These are phyloP conservation scores for Arachis hypogaea DNA, from an alignment of 306 rosid genomes.

Conservation along the genomic window DNA sequence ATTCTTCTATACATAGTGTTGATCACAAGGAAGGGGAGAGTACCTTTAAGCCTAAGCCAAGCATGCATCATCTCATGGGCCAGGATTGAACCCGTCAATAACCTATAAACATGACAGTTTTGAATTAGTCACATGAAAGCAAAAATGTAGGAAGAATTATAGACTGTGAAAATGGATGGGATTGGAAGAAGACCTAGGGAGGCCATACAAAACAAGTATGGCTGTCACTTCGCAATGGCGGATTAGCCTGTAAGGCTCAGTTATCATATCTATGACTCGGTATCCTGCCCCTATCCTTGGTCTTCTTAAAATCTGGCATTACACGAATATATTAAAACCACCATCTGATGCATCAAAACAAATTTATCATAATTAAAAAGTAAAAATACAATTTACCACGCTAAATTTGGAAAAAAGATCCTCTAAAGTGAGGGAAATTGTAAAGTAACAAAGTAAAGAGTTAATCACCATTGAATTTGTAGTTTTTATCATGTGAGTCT, in stretches of 20 bases:
- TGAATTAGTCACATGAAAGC: constrained; percentile 32
- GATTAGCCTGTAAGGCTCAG: constrained; percentile 81
- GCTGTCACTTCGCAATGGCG: constrained; percentile 96
- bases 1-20: neutral
- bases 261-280: constrained; percentile 79
- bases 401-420: no score
- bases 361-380: no score
- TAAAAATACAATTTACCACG: no score
- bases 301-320: constrained; percentile 73
- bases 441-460: no score
- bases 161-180: constrained; percentile 5
- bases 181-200: constrained; percentile 72
- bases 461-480: no score
- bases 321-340: constrained; percentile 22
- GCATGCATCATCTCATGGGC: constrained; percentile 99
- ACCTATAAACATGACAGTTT: constrained; percentile 52
- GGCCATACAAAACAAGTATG: constrained; percentile 91
- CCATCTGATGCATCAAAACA: constrained; percentile 4
- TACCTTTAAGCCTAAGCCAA: constrained; percentile 98
- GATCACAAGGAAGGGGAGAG: constrained; percentile 32
- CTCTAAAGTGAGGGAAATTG: no score
- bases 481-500: no score
- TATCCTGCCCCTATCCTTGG: constrained; percentile 83
- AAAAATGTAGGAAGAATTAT: constrained; percentile 10
- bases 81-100: constrained; percentile 90